These are phyloP conservation scores for Globisporangium nodosum DNA, from an alignment of 352 stramenopile genomes.

Conservation along the genomic window DNA sequence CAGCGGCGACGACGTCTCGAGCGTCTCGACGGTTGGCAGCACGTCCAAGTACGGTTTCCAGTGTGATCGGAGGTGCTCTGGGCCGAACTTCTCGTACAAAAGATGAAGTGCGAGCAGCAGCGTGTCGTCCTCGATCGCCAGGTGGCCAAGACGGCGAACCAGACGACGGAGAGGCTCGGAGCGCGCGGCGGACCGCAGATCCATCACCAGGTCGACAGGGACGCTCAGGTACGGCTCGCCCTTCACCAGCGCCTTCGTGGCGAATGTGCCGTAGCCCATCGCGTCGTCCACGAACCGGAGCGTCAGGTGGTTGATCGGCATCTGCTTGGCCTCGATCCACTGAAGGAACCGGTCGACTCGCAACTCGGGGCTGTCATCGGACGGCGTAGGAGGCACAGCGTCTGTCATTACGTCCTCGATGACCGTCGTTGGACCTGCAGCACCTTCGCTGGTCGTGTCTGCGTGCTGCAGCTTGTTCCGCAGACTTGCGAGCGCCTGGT, in stretches of 20 bases:
- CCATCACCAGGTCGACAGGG: conserved; percentile 62
- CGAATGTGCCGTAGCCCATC: conserved; percentile 67
- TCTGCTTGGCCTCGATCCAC: conserved; percentile 32
- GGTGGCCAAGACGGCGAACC: conserved; percentile 14
- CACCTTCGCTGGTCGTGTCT: background rate
- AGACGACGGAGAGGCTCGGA: conserved; percentile 35
- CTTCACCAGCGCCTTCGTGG: conserved; percentile 36
- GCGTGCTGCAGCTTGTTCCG: background rate
- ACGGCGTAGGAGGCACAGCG: background rate
- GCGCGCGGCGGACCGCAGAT: conserved; percentile 42
- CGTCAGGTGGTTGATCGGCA: conserved; percentile 52
- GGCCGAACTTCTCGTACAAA: conserved; percentile 77
- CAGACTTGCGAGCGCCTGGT: conserved; percentile 16
- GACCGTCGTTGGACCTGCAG: background rate
- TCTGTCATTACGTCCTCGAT: background rate
- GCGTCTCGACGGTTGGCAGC: conserved; percentile 38
- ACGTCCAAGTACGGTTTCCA: conserved; percentile 89
- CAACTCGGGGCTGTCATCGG: conserved; percentile 10
- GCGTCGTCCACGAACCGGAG: conserved; percentile 39
- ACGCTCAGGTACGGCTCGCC: conserved; percentile 84
- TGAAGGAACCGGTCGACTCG: conserved; percentile 25
- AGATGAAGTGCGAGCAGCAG: conserved; percentile 74
- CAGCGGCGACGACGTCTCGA: conserved; percentile 30
- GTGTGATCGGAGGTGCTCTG: conserved; percentile 20
- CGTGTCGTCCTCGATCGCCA: conserved; percentile 27